Evolutionary conservation across 495 filamentous ascomycete species (phyloP), one percentile per base, ranked within the genome.

Genomic region (Penicillium crystallinum): DNA sequence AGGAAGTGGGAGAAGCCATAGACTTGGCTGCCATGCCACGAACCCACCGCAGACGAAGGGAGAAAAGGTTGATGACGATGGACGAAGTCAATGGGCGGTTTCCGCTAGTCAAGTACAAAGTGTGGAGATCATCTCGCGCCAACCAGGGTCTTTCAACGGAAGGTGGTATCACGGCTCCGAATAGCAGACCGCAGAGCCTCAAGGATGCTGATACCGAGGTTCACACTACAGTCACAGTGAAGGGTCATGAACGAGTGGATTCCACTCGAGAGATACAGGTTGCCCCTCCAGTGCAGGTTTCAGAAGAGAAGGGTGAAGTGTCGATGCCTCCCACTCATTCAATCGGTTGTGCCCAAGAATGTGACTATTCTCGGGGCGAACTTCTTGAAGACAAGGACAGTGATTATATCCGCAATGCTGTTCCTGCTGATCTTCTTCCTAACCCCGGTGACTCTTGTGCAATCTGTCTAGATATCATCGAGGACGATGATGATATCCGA

Each of bases 41-140:
- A 33, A 69, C 82, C 17, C 91, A 93, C 63, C 80, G 93, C 23
- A 80, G 93, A 59, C 79, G 91, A 53, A 80, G 91, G 46, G 93
- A 98, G 69, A 97, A 97, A 78, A 97, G 95, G 64, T 67, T 99
- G 54, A 97, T 99, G 95, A 86, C 88, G 3, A 95, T 97, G 83
- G 93, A 99, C 45, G 93, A 99, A 67, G 93, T 97, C 36, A 97
- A 99, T 64, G 90, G 95, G 59, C 87, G 93, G 53, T 97, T 99
- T 62, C 95, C 93, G 0, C 79, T 96, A 61, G 82, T 83, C 39
- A 97, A 97, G 70, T 99, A 99, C 73, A 97, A 97, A 73, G 81
- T 80, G 43, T 99, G 95, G 93, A 84, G 91, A 49, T 81, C 90
- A 11, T 80, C 81, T 33, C 86, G 95, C 49, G 91, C 89, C 53